These are phyloP conservation scores for Fusarium redolens DNA, from an alignment of 2,329 filamentous ascomycete species.

Conservation along the genomic window DNA sequence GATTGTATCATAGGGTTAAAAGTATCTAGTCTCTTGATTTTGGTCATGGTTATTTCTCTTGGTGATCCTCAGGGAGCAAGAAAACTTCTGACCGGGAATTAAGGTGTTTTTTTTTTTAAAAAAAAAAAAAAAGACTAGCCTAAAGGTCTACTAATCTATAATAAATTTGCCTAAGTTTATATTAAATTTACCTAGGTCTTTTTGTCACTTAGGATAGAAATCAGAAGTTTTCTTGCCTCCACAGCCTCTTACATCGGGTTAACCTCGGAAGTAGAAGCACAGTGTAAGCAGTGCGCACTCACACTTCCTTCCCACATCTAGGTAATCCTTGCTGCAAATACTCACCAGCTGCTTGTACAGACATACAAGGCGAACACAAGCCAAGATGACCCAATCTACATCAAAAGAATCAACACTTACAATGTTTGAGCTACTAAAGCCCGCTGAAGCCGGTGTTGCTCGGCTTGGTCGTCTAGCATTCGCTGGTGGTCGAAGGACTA, in stretches of 20 bases:
- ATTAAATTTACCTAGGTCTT: background rate
- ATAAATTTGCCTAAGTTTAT: accelerated
- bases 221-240: too few relatives aligned
- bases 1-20: background rate
- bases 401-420: conserved; percentile 38
- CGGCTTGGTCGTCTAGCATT: conserved; percentile 76
- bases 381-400: conserved; percentile 47
- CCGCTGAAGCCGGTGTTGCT: conserved; percentile 59
- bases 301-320: conserved; percentile 4
- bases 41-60: background rate
- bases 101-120: too few relatives aligned
- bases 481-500: conserved; percentile 67
- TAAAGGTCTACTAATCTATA: background rate
- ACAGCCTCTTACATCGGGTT: conserved; percentile 21
- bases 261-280: conserved; percentile 15
- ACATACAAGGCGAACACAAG: background rate
- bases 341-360: conserved; percentile 14
- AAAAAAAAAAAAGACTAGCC: background rate
- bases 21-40: background rate
- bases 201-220: too few relatives aligned
- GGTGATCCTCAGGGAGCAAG: background rate
- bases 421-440: conserved; percentile 61
- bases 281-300: conserved; percentile 12
- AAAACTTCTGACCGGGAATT: background rate
- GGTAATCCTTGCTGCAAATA: conserved; percentile 36